Evolutionary conservation across 2,329 filamentous ascomycete species (phyloP).

Genomic region (Lojkania enalia): DNA sequence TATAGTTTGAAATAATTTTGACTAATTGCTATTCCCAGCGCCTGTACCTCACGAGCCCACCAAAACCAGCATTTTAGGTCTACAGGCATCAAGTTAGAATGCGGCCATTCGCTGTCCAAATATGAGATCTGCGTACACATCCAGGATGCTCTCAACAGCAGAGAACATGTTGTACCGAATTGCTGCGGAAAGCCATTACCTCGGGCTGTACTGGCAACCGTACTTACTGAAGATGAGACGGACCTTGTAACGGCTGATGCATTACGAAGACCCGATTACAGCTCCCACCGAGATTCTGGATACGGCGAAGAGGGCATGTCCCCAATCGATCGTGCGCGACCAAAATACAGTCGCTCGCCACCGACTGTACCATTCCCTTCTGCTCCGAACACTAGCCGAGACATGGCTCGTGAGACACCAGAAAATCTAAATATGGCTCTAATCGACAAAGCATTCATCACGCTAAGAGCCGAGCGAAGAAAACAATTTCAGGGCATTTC

Average conservation of each 20-base stretch:
- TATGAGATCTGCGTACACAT: constrained; percentile 36
- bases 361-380: constrained; percentile 11
- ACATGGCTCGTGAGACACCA: constrained; percentile 16
- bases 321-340: constrained; percentile 22
- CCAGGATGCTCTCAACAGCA: constrained; percentile 39
- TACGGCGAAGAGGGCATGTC: constrained; percentile 33
- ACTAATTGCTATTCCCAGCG: constrained; percentile 25
- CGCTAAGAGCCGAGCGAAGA: constrained; percentile 30
- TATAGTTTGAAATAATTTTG: constrained; percentile 1
- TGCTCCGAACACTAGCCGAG: constrained; percentile 12
- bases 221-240: constrained; percentile 45
- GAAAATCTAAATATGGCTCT: constrained; percentile 27
- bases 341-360: constrained; percentile 8
- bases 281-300: constrained; percentile 26
- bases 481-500: constrained; percentile 36
- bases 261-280: constrained; percentile 20
- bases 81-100: constrained; percentile 30
- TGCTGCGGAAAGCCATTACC: constrained; percentile 49
- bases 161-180: constrained; percentile 37
- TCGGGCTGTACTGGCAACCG: constrained; percentile 43
- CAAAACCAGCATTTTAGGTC: constrained; percentile 28
- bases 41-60: constrained; percentile 32
- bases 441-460: constrained; percentile 31
- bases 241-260: constrained; percentile 25
- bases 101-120: constrained; percentile 36